Evolutionary conservation across 306 rosid genomes (phyloP), one percentile per base, ranked within the genome.

Genomic region (Carpinus fangiana): DNA sequence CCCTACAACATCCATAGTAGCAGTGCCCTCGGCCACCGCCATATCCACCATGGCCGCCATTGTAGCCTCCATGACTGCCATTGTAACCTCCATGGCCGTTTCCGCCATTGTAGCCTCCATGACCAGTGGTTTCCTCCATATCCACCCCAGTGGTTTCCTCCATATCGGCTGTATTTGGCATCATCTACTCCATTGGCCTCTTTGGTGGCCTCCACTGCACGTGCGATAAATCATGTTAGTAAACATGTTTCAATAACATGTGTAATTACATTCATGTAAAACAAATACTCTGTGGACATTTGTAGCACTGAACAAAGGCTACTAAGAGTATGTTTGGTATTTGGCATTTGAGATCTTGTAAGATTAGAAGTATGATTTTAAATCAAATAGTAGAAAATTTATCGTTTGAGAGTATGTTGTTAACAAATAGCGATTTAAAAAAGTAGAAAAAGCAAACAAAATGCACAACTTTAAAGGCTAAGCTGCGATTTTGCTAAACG

Each of bases 1-100:
- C 62, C 36, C 87, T 71, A 67, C 93, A 87, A 38, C 95, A 81
- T 2, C 90, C 88, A 65, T 86, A 21, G 14, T 82, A 50, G 79
- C 97, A 84, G 2, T 81, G 34, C 2, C 86, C 83, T 6, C 70
- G 12, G 1, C 61, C 3, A 3, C 80, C 72, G 0, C 76, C 69
- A 31, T 70, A 50, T 0, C 79, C 70, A 0, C 89, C 80, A 11
- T 7, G 46, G 1, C 74, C 65, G 0, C 17, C 59, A 47, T 36
- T n/a, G 12, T 62, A 62, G 2, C 73, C 85, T 1, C 82, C 85
- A n/a, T 8, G 20, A 23, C 26, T 1, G 0, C 80, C 46, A 0
- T 73, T 74, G 2, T 23, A 23, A 23, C 81, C 74, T 0, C 74
- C 20, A 17, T 52, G 46, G 1, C 74, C 65, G n/a, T n/a, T n/a